A percentile compares a stretch with the other conserved stretches of the same genome.
These are phyloP conservation scores for Mycena leptocephala DNA, from an alignment of 768 basidiomycete species.

Conservation along the genomic window DNA sequence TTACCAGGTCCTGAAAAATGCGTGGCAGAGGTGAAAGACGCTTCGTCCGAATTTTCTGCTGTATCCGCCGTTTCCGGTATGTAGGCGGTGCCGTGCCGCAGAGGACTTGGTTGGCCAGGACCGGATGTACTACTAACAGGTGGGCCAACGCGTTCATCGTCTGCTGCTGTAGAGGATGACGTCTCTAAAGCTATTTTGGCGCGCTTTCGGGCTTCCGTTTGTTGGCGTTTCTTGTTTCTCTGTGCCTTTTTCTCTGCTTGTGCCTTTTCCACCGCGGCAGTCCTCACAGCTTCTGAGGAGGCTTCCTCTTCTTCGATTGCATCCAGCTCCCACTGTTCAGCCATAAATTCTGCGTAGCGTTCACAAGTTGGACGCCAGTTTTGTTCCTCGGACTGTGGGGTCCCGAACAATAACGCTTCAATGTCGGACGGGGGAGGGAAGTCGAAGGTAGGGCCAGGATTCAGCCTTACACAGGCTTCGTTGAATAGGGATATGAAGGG, in stretches of 20 bases:
- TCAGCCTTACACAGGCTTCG: slow-evolving; percentile 86
- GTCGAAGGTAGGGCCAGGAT: slow-evolving; percentile 91
- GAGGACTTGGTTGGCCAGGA: slow-evolving; percentile 44
- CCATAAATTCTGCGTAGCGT: slow-evolving; percentile 88
- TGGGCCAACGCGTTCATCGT: slow-evolving; percentile 47
- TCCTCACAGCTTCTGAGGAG: slow-evolving; percentile 57
- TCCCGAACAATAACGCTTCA: slow-evolving; percentile 70
- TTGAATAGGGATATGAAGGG: slow-evolving; percentile 96
- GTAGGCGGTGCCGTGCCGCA: slow-evolving; percentile 40
- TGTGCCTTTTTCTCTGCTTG: slow-evolving; percentile 69
- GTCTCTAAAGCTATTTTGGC: slow-evolving; percentile 59
- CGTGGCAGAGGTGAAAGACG: not conserved
- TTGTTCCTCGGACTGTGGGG: slow-evolving; percentile 49
- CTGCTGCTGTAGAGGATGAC: slow-evolving; percentile 24
- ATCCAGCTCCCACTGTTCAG: slow-evolving; percentile 87
- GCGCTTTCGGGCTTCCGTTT: slow-evolving; percentile 68
- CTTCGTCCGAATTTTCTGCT: slow-evolving; percentile 9
- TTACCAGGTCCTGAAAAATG: slow-evolving; percentile 10
- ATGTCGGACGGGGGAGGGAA: slow-evolving; percentile 87
- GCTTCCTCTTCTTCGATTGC: slow-evolving; percentile 84
- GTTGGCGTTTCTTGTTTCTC: slow-evolving; percentile 65
- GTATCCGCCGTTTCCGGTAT: slow-evolving; percentile 39
- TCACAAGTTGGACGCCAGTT: slow-evolving; percentile 89
- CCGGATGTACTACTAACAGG: slow-evolving; percentile 3
- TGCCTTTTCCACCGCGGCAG: slow-evolving; percentile 56